Percentiles rank a stretch among this genome's conserved stretches.
These are phyloP conservation scores for Carex sylvatica DNA, from an alignment of 202 grass and related monocot species.

Conservation along the genomic window DNA sequence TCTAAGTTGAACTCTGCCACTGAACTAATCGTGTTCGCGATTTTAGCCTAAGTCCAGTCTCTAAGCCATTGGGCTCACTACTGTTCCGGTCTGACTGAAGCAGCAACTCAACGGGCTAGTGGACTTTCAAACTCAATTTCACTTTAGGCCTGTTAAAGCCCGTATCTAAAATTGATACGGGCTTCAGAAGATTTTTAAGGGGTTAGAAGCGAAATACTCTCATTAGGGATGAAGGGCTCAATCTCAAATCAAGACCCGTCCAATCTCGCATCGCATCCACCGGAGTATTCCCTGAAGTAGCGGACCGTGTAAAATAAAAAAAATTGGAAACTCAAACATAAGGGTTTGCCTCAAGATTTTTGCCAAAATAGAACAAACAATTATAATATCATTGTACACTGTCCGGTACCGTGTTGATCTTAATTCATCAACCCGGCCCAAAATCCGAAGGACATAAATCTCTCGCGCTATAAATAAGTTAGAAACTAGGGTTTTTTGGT, in stretches of 20 bases:
- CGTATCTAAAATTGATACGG: neutral
- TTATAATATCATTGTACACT: too few species aligned
- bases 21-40: too few species aligned
- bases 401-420: too few species aligned
- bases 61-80: neutral
- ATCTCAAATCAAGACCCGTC: neutral
- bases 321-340: too few species aligned
- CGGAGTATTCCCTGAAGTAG: too few species aligned
- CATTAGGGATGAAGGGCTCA: too few species aligned
- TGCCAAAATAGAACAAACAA: too few species aligned
- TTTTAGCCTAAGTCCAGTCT: neutral
- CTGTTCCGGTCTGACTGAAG: neutral
- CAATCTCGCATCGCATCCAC: neutral
- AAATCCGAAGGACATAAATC: neutral
- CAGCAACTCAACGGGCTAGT: neutral
- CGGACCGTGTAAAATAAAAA: too few species aligned
- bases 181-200: neutral
- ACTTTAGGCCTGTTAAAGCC: neutral
- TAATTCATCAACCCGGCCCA: neutral
- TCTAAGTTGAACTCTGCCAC: too few species aligned
- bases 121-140: neutral
- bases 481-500: conserved; percentile 30
- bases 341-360: too few species aligned
- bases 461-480: conserved; percentile 16
- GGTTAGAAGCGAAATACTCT: too few species aligned